Conservation (phyloP, 2,329 filamentous ascomycete genomes). For the Penicillium sp. region DNA sequence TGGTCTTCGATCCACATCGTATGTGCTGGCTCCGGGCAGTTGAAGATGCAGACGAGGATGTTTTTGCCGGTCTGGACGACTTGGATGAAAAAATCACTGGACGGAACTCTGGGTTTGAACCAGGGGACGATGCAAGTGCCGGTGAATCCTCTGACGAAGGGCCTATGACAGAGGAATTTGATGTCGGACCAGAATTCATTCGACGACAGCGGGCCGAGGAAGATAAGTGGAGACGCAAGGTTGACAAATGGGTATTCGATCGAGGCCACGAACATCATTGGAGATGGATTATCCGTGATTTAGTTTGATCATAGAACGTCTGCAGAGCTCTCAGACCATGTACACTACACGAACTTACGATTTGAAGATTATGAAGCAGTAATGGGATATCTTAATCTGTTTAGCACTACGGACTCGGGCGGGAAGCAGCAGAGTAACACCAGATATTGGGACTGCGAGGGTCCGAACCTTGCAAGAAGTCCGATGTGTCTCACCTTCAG, state of each 20-base stretch:
- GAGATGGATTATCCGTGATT: slow-evolving; percentile 69
- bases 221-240: slow-evolving; percentile 83
- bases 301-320: slow-evolving; percentile 28
- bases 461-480: slow-evolving; percentile 16
- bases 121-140: slow-evolving; percentile 41
- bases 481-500: slow-evolving; percentile 22
- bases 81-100: slow-evolving; percentile 63
- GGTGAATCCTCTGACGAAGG: slow-evolving; percentile 64
- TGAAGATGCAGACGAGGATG: slow-evolving; percentile 68
- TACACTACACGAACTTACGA: slow-evolving; percentile 19
- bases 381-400: too few relatives aligned
- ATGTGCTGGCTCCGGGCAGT: slow-evolving; percentile 92
- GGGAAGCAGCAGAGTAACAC: slow-evolving; percentile 26
- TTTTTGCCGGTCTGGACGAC: slow-evolving; percentile 93
- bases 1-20: slow-evolving; percentile 95
- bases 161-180: slow-evolving; percentile 92
- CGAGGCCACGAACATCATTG: slow-evolving; percentile 56
- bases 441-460: slow-evolving; percentile 22
- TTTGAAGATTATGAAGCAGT: too few relatives aligned
- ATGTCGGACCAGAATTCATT: slow-evolving; percentile 93
- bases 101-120: slow-evolving; percentile 25
- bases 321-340: too few relatives aligned
- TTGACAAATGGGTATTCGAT: slow-evolving; percentile 74
- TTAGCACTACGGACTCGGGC: slow-evolving; percentile 25
- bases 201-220: slow-evolving; percentile 87